Percentiles rank a stretch among this genome's conserved stretches.
phyloP scores from a whole-genome alignment of 2,329 filamentous ascomycete genomes.

The Aurifilum marmelostoma region DNA sequence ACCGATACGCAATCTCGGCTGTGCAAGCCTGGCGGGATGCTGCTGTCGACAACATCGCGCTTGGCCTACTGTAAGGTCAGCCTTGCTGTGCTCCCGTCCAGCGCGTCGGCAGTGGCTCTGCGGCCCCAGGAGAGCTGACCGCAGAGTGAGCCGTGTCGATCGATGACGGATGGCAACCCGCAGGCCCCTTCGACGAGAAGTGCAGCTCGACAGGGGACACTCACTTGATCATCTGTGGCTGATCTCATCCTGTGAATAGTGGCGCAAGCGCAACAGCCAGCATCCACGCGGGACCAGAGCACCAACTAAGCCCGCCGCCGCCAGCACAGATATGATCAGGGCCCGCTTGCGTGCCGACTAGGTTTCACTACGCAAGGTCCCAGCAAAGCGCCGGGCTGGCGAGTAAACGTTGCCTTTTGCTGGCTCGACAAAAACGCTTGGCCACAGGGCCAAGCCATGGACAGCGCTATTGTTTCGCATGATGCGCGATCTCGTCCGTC shows the following conservation, averaged over 20 bases:
- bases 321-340: neutral
- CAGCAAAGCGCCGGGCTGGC: neutral
- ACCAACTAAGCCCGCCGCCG: neutral
- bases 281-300: neutral
- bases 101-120: neutral
- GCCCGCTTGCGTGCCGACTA: conserved; percentile 7
- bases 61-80: neutral
- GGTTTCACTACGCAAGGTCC: conserved; percentile 13
- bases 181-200: neutral
- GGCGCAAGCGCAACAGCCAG: neutral
- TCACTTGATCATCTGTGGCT: neutral
- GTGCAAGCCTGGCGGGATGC: conserved; percentile 4
- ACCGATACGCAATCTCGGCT: conserved; percentile 17
- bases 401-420: neutral
- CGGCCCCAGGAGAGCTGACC: neutral
- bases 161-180: neutral
- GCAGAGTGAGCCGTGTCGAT: conserved; percentile 1
- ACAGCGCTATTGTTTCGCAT: conserved; percentile 17
- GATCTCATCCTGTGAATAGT: neutral
- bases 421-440: neutral
- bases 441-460: neutral
- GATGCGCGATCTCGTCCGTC: neutral
- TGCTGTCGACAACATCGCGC: neutral
- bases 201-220: neutral
- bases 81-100: neutral